Conservation (phyloP, 2,329 filamentous ascomycete genomes). For the Arthroderma sp. region DNA sequence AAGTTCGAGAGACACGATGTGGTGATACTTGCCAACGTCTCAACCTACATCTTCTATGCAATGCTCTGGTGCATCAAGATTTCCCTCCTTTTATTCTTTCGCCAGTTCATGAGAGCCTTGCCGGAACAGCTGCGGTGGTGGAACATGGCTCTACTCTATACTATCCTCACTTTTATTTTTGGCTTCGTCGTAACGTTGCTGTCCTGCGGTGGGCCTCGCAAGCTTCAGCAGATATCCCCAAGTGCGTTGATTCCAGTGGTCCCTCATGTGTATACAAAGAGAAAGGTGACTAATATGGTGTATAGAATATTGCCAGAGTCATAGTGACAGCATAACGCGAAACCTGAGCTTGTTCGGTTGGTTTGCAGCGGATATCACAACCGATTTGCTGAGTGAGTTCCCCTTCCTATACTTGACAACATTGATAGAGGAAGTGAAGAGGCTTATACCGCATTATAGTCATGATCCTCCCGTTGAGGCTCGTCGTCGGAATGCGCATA, state of each 20-base stretch:
- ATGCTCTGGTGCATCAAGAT: slow-evolving; percentile 10
- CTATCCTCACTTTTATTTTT: slow-evolving; percentile 4
- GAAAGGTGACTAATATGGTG: background rate
- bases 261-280: too few species aligned
- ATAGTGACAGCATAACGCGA: background rate
- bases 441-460: slow-evolving; percentile 14
- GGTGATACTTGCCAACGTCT: slow-evolving; percentile 1
- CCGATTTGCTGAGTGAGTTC: slow-evolving; percentile 19
- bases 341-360: slow-evolving; percentile 11
- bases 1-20: background rate
- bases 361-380: slow-evolving; percentile 16
- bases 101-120: slow-evolving; percentile 10
- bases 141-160: slow-evolving; percentile 5
- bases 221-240: background rate
- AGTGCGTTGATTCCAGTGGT: background rate
- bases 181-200: slow-evolving; percentile 6
- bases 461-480: slow-evolving; percentile 22
- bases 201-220: slow-evolving; percentile 8
- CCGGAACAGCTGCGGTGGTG: slow-evolving; percentile 6
- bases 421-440: background rate
- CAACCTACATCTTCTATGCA: slow-evolving; percentile 3
- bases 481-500: slow-evolving; percentile 21
- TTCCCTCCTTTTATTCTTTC: slow-evolving; percentile 12
- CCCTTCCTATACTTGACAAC: background rate
- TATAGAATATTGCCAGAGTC: slow-evolving; percentile 5